Evolutionary conservation across 805 yeast genomes (phyloP), one percentile per base, ranked within the genome.

Genomic region (Maudiozyma saulgeensis): DNA sequence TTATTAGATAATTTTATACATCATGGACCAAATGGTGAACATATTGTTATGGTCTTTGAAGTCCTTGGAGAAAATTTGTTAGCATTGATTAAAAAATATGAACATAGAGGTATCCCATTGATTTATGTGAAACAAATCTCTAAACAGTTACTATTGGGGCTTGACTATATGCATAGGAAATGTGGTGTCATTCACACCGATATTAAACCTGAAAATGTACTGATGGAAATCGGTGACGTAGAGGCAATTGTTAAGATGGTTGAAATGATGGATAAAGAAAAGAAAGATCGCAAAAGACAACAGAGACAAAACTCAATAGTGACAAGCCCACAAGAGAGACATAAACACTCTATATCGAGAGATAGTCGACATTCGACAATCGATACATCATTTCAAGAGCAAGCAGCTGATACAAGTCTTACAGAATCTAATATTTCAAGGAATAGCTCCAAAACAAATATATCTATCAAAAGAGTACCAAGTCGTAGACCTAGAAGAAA

Each of bases 21-120:
- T 62, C 68, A 72, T 41, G 99, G 99, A 1, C 89, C 87, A 5
- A 88, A 93, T 66, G 99, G 99, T 1, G 75, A 78, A 2, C 99
- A 93, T 68, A 83, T 89, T 11, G 91, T 93, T 51, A 93, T 93
- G 98, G 97, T 91, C 1, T 93, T 93, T 66, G 99, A 93, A 68
- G 96, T 93, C 0, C 72, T 93, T 53, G 99, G 99, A 19, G 99
- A 93, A 66, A 91, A 89, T 63, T 67, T 93, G 56, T 71, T 93
- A 47, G 90, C 96, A 19, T 72, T 93, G 56, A 88, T 91, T 51
- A 78, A 87, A 54, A 75, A 90, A 49, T 90, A 77, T 61, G 75
- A 78, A 61, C 88, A 85, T 67, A 75, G 84, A 54, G 91, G 95
- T 21, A 77, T 87, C n/a, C 95, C 96, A 2, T 63, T 79, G 32